Percentiles rank a stretch among this genome's conserved stretches.
These are phyloP conservation scores for Lactarius akahatsu DNA, from an alignment of 768 basidiomycete species.

Conservation along the genomic window DNA sequence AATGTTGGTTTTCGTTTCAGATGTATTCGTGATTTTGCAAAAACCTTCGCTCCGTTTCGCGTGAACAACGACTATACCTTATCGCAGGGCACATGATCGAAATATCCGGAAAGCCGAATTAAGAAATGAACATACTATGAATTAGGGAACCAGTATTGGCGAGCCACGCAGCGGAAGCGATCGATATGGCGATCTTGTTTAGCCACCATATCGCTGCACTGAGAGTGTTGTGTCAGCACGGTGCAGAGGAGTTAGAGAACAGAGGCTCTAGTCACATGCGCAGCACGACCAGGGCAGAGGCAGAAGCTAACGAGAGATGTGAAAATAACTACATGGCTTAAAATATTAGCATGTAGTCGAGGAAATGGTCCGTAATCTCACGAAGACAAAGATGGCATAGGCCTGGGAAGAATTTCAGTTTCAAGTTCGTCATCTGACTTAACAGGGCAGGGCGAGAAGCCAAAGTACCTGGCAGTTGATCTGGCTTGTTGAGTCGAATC, in stretches of 20 bases:
- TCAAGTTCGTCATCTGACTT: too few relatives aligned
- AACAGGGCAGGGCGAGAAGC: too few relatives aligned
- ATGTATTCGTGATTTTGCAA: background rate
- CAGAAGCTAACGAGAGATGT: too few relatives aligned
- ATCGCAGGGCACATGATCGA: background rate
- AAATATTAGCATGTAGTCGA: too few relatives aligned
- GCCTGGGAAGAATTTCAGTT: too few relatives aligned
- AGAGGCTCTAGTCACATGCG: background rate
- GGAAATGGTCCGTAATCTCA: too few relatives aligned
- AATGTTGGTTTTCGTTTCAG: background rate
- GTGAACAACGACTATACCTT: background rate
- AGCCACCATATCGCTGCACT: conserved; percentile 13
- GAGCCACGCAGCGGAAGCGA: background rate
- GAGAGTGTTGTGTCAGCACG: background rate
- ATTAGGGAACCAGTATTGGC: background rate
- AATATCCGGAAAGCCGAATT: background rate
- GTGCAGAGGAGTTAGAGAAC: background rate
- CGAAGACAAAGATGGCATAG: too few relatives aligned
- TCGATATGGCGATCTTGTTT: conserved; percentile 1
- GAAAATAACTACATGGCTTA: too few relatives aligned
- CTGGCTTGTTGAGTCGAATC: too few relatives aligned
- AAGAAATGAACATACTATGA: conserved; percentile 1
- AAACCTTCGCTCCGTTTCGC: background rate
- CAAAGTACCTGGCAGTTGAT: too few relatives aligned
- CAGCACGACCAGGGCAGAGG: too few relatives aligned